phyloP scores from a whole-genome alignment of 2,329 filamentous ascomycete genomes.

The Xylaria arbuscula region DNA sequence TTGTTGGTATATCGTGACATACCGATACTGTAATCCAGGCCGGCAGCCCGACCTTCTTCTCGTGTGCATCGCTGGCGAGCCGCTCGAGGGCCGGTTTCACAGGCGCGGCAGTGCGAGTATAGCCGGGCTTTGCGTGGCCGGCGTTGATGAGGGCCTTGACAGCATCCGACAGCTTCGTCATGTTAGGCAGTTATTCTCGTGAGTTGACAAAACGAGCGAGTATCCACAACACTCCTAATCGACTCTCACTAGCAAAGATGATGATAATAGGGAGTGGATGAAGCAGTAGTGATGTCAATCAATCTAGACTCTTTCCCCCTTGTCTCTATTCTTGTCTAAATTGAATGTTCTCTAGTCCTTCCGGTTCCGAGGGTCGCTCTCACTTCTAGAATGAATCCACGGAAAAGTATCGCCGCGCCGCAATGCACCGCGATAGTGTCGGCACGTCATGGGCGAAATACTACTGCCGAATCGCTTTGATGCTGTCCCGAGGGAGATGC shows the following conservation, averaged over 20 bases:
- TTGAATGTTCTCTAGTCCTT: constrained; percentile 1
- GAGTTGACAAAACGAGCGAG: not conserved
- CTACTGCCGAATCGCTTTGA: constrained; percentile 29
- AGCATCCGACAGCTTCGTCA: constrained; percentile 78
- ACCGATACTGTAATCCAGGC: constrained; percentile 52
- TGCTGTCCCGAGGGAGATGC: constrained; percentile 27
- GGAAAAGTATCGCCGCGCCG: constrained; percentile 11
- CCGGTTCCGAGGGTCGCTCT: not conserved
- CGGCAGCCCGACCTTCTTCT: constrained; percentile 58
- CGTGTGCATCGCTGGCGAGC: constrained; percentile 71
- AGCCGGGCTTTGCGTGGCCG: constrained; percentile 72
- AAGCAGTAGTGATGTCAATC: not conserved
- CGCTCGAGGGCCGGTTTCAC: constrained; percentile 72
- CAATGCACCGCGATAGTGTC: not conserved
- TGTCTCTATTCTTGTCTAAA: not conserved
- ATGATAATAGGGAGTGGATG: not conserved
- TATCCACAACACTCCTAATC: not conserved
- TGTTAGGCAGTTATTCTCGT: constrained; percentile 48
- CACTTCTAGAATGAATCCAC: not conserved
- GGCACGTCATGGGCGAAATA: constrained; percentile 31
- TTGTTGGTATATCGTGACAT: constrained; percentile 22
- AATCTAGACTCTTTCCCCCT: not conserved
- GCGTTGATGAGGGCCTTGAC: constrained; percentile 81
- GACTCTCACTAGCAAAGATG: not conserved
- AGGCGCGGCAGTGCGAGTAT: constrained; percentile 70